phyloP scores from a whole-genome alignment of 75 land plant genomes.

The Azolla pinnata region DNA sequence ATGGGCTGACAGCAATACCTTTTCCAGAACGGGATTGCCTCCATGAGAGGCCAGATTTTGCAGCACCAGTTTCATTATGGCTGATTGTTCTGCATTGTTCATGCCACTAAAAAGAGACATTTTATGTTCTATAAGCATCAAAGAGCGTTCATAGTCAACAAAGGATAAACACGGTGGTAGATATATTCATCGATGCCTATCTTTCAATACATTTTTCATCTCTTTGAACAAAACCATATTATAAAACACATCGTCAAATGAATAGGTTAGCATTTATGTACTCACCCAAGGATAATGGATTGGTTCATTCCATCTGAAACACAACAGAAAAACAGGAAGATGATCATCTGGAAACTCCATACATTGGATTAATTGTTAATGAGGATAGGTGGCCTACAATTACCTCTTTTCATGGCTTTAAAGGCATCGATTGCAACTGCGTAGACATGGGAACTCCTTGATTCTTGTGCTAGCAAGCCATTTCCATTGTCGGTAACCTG shows the following conservation, averaged over 20 bases:
- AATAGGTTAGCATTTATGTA: not conserved
- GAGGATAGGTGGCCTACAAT: not conserved
- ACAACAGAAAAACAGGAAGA: not conserved
- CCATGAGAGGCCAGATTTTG: slow-evolving; percentile 74
- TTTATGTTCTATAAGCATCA: not conserved
- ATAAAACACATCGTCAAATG: not conserved
- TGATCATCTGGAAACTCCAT: not conserved
- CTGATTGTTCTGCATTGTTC: slow-evolving; percentile 93
- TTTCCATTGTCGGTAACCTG: slow-evolving; percentile 21
- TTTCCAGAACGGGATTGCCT: slow-evolving; percentile 66
- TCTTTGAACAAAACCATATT: not conserved
- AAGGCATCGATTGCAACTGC: slow-evolving; percentile 59
- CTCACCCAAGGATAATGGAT: slow-evolving; percentile 71
- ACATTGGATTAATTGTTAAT: no score
- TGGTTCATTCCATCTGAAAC: slow-evolving; percentile 61
- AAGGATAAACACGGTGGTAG: not conserved
- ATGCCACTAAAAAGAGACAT: slow-evolving; percentile 54
- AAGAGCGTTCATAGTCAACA: not conserved
- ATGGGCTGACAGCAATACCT: slow-evolving; percentile 54
- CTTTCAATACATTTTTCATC: no score
- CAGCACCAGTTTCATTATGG: slow-evolving; percentile 86
- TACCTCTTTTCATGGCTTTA: slow-evolving; percentile 66
- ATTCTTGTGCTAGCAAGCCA: slow-evolving; percentile 43
- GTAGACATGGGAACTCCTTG: slow-evolving; percentile 74
- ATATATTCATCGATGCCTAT: no score